Evolutionary conservation across 192 early-diverging fungal genomes (phyloP), one percentile per base, ranked within the genome.

Genomic region (Chytriomyces sp.): DNA sequence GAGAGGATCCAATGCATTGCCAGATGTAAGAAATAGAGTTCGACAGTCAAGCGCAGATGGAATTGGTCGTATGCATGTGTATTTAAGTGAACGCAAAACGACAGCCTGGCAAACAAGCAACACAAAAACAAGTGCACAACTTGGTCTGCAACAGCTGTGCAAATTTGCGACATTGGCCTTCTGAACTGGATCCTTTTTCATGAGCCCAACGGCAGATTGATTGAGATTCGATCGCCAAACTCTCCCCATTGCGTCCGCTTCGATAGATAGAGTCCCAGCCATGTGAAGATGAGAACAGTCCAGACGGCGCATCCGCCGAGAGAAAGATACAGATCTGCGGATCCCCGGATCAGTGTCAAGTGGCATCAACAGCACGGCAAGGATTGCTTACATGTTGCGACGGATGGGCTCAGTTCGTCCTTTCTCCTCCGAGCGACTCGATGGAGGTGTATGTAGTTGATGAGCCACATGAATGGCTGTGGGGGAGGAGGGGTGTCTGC

Each of bases 381-480:
- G 35, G 35, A 64, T 44, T 11, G 82, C 87, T 81, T 87, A 92
- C 92, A 89, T 61, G 80, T 79, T 10, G 80, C 74, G 10, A 93
- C 81, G 50, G 82, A 77, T n/a, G 72, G 76, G 64, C 80, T 80
- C 50, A 88, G 79, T 50, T 89, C 69, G 18, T 9, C 85, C n/a
- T 61, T 48, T 24, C 88, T 79, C 60, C 86, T 84, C 28, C 64
- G 44, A 6, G 83, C 81, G 5, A 82, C 83, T 13, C 86, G 86
- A 77, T 86, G 91, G 62, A 93, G 78, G 70, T 93, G 91, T 23
- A 91, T 78, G 67, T 88, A 81, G 75, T 93, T 93, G 50, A 92
- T 84, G 11, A 93, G 80, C 92, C 92, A 93, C 50, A 93, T 80
- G 67, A 89, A 86, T 1, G 92, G 92, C 10, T 92, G 78, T 57